Evolutionary conservation across 1,284 basidiomycete genomes (phyloP).

Genomic region (Chalciporus sp.): DNA sequence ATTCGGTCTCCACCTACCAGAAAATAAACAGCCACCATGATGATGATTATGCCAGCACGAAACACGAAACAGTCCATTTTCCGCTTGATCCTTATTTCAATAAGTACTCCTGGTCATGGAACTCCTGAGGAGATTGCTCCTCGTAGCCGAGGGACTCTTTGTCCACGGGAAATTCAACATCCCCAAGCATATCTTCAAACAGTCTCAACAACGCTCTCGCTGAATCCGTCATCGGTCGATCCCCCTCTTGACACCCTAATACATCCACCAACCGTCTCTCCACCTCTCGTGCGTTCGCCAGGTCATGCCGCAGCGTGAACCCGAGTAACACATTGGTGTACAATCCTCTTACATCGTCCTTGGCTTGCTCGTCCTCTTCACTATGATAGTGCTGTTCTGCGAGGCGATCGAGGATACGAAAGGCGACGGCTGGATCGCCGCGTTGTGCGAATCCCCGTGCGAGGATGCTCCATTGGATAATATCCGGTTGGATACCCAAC

Average conservation of each 20-base stretch:
- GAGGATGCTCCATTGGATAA: constrained; percentile 30
- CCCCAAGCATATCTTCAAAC: constrained; percentile 13
- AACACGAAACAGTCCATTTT: no score
- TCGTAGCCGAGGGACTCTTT: no score
- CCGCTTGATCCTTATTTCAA: no score
- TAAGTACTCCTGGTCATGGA: no score
- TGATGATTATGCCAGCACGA: not conserved
- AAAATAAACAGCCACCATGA: no score
- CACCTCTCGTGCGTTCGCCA: constrained; percentile 27
- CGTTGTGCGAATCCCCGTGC: constrained; percentile 20
- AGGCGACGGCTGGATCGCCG: constrained; percentile 19
- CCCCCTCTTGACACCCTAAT: constrained; percentile 23
- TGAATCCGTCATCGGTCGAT: constrained; percentile 26
- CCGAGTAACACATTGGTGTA: constrained; percentile 37
- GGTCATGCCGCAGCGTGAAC: constrained; percentile 25
- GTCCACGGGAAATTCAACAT: not conserved
- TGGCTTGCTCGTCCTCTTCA: no score
- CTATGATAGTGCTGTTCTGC: constrained; percentile 1
- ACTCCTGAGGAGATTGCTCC: no score
- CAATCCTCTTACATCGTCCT: constrained; percentile 20
- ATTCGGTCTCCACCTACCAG: no score
- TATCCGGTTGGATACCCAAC: constrained; percentile 30
- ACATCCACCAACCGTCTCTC: constrained; percentile 25
- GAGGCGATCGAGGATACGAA: constrained; percentile 29
- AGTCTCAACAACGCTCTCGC: constrained; percentile 22